phyloP scores from a whole-genome alignment of 495 filamentous ascomycete genomes.

The Penicillium crystallinum region DNA sequence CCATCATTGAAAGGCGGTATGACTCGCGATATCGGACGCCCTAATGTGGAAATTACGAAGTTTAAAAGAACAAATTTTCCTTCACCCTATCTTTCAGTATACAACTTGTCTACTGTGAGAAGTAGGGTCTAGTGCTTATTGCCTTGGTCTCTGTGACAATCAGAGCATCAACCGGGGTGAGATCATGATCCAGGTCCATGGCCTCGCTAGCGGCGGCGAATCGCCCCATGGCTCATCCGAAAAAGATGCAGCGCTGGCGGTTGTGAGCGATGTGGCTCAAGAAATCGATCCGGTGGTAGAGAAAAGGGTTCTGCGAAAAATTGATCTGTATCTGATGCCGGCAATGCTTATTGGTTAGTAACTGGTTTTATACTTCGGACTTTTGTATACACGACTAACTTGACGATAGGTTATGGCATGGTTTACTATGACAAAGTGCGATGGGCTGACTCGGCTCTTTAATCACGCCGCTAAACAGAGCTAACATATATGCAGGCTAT shows the following conservation, averaged over 20 bases:
- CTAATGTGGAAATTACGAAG: conserved; percentile 14
- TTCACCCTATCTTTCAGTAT: background rate
- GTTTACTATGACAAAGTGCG: conserved; percentile 74
- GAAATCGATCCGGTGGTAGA: conserved; percentile 49
- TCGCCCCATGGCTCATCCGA: conserved; percentile 19
- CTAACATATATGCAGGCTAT: conserved; percentile 50
- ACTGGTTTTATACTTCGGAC: background rate
- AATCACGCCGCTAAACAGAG: background rate
- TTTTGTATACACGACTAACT: background rate
- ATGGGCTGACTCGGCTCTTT: background rate
- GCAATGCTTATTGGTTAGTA: conserved; percentile 59
- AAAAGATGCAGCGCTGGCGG: conserved; percentile 42
- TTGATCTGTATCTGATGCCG: conserved; percentile 65
- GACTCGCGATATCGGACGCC: conserved; percentile 15
- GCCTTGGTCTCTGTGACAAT: background rate
- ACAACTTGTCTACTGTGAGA: background rate
- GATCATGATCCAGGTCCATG: conserved; percentile 21
- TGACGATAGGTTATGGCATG: conserved; percentile 53
- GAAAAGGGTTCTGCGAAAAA: conserved; percentile 60
- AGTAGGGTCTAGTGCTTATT: background rate
- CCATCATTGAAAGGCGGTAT: conserved; percentile 5
- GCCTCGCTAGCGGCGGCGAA: conserved; percentile 9
- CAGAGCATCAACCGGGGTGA: background rate
- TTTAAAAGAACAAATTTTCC: conserved; percentile 14
- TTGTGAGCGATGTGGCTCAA: conserved; percentile 48